These are phyloP conservation scores for Linderina pennispora DNA, from an alignment of 192 early-diverging fungal genomes.

Conservation along the genomic window DNA sequence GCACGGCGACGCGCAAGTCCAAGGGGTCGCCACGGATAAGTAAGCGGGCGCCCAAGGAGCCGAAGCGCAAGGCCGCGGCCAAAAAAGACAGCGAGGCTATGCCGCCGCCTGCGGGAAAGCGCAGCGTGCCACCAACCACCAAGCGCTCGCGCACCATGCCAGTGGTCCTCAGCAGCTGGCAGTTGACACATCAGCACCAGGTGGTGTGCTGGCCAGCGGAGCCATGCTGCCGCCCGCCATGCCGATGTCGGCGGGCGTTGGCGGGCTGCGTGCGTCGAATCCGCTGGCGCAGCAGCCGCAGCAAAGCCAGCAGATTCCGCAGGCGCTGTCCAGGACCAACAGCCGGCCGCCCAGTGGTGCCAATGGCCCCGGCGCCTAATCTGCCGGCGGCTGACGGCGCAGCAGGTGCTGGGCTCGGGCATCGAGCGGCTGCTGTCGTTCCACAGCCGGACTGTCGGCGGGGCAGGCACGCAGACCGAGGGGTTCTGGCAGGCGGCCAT, in stretches of 20 bases:
- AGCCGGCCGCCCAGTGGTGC: neutral
- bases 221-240: neutral
- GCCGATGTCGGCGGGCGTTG: neutral
- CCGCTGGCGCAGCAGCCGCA: neutral
- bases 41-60: conserved; percentile 3
- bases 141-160: conserved; percentile 1
- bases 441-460: conserved; percentile 11
- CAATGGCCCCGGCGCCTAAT: neutral
- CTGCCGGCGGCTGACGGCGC: too few relatives aligned
- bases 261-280: neutral
- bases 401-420: conserved; percentile 16
- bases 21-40: conserved; percentile 11
- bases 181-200: too few relatives aligned
- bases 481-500: conserved; percentile 22
- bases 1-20: conserved; percentile 20
- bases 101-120: neutral
- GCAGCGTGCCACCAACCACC: neutral
- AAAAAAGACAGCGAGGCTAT: conserved; percentile 1
- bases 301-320: neutral
- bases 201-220: too few relatives aligned
- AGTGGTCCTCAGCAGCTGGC: neutral
- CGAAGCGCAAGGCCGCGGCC: conserved; percentile 7
- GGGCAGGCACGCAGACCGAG: conserved; percentile 3
- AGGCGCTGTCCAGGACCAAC: neutral
- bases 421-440: conserved; percentile 32